Conservation (phyloP, 257 asterid species). For the Coffea canephora region DNA sequence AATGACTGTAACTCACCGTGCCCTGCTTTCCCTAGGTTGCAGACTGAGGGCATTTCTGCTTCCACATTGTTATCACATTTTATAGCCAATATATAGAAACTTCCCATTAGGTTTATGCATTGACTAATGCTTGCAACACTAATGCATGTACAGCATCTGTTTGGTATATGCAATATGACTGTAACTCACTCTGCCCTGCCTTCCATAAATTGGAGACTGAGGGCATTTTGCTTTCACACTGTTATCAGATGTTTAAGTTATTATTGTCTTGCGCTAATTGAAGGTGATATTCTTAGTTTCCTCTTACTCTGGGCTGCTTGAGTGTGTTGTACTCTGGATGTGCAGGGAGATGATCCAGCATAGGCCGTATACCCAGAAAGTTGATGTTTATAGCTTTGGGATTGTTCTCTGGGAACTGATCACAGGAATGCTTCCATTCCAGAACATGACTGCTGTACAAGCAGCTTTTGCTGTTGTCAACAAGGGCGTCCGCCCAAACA, state of each 20-base stretch:
- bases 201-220: too few species aligned
- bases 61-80: not conserved
- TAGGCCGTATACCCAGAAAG: constrained; percentile 92
- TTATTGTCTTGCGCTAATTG: not conserved
- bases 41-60: not conserved
- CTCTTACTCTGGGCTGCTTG: constrained; percentile 15
- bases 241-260: not conserved
- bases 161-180: too few species aligned
- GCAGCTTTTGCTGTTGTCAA: constrained; percentile 98
- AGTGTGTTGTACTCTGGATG: constrained; percentile 18
- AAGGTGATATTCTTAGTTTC: not conserved
- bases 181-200: too few species aligned
- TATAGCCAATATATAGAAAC: not conserved
- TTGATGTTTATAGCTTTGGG: constrained; percentile 95
- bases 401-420: constrained; percentile 96
- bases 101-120: not conserved
- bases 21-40: not conserved
- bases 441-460: constrained; percentile 97
- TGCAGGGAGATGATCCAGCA: constrained; percentile 99
- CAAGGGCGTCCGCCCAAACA: constrained; percentile 85
- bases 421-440: constrained; percentile 97
- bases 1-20: not conserved
- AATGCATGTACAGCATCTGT: too few species aligned
- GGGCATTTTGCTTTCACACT: too few species aligned
- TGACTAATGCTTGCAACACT: too few species aligned